Evolutionary conservation across 306 rosid species (phyloP).

Genomic region (Rosa persica): DNA sequence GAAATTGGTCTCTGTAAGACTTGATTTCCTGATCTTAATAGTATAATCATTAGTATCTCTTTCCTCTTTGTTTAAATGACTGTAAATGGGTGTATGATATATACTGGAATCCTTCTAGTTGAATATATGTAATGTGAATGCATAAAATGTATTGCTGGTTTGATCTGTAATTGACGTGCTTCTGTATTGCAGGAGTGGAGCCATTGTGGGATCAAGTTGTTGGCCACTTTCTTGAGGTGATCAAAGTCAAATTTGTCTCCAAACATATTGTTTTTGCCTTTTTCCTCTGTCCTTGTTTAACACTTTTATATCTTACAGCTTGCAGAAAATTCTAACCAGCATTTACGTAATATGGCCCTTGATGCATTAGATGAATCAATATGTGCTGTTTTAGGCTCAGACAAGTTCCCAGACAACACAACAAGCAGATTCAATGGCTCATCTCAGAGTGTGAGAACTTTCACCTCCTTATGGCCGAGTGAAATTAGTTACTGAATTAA

Average conservation of each 20-base stretch:
- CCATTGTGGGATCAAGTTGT: constrained; percentile 94
- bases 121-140: constrained; percentile 5
- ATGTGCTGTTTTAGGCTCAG: constrained; percentile 90
- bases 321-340: constrained; percentile 78
- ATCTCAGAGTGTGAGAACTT: constrained; percentile 60
- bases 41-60: neutral
- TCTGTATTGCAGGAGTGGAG: constrained; percentile 63
- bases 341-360: constrained; percentile 83
- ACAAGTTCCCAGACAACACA: constrained; percentile 54
- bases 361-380: constrained; percentile 91
- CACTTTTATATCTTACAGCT: constrained; percentile 56
- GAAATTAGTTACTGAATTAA: constrained; percentile 22
- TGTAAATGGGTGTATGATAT: constrained; percentile 2
- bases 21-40: neutral
- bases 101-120: neutral
- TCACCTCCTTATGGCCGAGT: constrained; percentile 26
- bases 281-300: constrained; percentile 29
- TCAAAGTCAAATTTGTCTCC: constrained; percentile 21
- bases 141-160: neutral
- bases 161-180: neutral
- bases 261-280: constrained; percentile 21
- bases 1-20: neutral
- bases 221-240: constrained; percentile 90
- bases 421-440: constrained; percentile 41
- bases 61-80: neutral